Base-by-base conservation (phyloP, 805 yeast species). In the Candida silvatica region DNA sequence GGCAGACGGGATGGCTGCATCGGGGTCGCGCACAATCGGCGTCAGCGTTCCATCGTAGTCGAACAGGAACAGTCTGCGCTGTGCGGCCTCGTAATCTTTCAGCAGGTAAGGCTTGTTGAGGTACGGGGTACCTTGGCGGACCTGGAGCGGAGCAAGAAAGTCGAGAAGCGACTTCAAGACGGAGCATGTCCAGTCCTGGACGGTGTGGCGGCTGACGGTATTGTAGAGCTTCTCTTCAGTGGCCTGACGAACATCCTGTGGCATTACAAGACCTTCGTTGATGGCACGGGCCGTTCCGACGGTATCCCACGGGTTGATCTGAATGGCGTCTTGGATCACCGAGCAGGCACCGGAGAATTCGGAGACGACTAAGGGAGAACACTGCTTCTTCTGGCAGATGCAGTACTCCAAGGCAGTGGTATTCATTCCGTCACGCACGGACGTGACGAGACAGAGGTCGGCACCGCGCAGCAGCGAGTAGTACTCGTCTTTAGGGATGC, bases 1-100 rank as follows among this genome's bases (percentile, higher is more conserved):
- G 3, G 79, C 77, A 1, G 95, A 77, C 3, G 99, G 98, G 28
- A 92, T 82, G 0, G 98, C 98, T 0, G 97, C 97, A n/a, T 90
- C 86, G 2, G 99, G 99, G 48, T 92, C 97, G 27, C 77, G 72
- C 3, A 92, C 98, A 51, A 92, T 92, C 11, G 97, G 97, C 0
- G 98, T 86, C 46, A 92, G 66, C 1, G 99, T 92, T 20, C 99
- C 99, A 55, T 92, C 99, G 55, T 92, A 92, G 60, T 92, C 99
- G 60, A 92, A 88, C 47, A 92, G 58, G 48, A 92, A 86, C 39
- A 92, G 60, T 42, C 97, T 70, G 5, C 20, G 11, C 23, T 71
- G 42, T 0, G 96, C 75, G 17, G 55, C 45, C 31, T 69, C 56
- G 56, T 85, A 92, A 38, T 71, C 69, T 17, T 70, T 64, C 37